These are phyloP conservation scores for Russula compacta DNA, from an alignment of 768 basidiomycete species.

Conservation along the genomic window DNA sequence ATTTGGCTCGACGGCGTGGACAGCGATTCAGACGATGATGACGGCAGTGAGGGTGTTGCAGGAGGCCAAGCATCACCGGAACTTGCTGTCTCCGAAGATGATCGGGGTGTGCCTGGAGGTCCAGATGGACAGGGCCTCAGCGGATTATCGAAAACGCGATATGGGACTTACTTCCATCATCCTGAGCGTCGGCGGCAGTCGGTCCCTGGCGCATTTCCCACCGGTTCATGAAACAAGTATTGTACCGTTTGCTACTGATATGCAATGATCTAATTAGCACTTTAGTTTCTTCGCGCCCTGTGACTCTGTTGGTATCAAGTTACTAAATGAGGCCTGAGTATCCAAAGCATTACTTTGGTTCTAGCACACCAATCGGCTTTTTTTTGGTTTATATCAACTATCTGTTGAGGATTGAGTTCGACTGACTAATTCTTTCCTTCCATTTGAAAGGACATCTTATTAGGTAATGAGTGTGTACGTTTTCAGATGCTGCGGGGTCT, in stretches of 20 bases:
- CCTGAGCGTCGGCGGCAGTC: conserved; percentile 57
- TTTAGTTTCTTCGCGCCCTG: neutral
- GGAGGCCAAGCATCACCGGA: conserved; percentile 33
- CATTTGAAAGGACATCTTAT: neutral
- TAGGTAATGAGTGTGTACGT: neutral
- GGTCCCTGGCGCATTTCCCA: conserved; percentile 52
- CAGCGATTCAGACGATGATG: conserved; percentile 39
- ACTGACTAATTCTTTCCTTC: neutral
- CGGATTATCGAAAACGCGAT: conserved; percentile 33
- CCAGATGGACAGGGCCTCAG: conserved; percentile 17
- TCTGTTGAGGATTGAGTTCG: neutral
- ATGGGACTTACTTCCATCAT: conserved; percentile 80
- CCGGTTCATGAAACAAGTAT: neutral
- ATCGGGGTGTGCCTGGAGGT: conserved; percentile 21
- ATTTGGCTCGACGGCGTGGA: conserved; percentile 48
- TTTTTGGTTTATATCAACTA: neutral
- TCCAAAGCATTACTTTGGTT: neutral
- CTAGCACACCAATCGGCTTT: neutral
- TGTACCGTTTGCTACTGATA: neutral
- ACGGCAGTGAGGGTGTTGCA: conserved; percentile 27
- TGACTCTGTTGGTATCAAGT: neutral
- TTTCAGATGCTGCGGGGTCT: neutral
- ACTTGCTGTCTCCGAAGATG: conserved; percentile 21
- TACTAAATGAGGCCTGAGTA: neutral
- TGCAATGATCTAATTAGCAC: neutral